Percentiles rank a stretch among this genome's conserved stretches.
phyloP scores from a whole-genome alignment of 2,329 filamentous ascomycete species.

The Macrophomina phaseolina region DNA sequence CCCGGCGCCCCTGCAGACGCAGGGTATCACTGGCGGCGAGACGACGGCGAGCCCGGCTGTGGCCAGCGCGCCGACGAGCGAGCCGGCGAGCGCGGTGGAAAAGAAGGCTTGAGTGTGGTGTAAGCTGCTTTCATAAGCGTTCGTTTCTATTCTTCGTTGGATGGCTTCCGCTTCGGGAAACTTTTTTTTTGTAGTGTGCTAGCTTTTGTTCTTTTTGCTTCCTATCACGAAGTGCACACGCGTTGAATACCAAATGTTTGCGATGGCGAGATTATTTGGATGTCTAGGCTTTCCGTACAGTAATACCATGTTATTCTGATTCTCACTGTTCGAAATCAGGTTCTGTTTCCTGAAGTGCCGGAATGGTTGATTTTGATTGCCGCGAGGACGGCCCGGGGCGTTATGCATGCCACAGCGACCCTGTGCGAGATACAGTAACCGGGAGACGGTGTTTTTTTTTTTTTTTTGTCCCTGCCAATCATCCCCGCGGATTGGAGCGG shows the following conservation, averaged over 20 bases:
- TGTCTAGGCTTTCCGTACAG: background rate
- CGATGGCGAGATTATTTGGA: background rate
- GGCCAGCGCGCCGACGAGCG: constrained; percentile 10
- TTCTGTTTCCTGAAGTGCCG: background rate
- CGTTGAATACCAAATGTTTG: background rate
- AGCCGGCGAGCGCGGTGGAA: constrained; percentile 35
- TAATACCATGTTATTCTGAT: constrained; percentile 4
- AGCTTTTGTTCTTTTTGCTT: background rate
- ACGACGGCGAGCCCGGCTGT: constrained; percentile 28
- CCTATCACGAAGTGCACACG: background rate
- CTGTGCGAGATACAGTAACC: background rate
- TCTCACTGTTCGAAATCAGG: background rate
- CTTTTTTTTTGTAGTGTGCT: background rate
- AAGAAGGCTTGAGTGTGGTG: constrained; percentile 33
- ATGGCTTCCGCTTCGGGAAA: background rate
- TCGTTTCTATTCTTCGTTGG: constrained; percentile 1
- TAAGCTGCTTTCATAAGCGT: background rate
- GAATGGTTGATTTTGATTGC: too few relatives aligned
- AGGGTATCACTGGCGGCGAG: constrained; percentile 37
- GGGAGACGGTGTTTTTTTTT: background rate
- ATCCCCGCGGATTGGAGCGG: background rate
- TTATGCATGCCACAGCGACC: background rate
- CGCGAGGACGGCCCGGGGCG: background rate
- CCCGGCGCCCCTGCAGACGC: constrained; percentile 41
- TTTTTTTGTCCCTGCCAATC: background rate